Conservation (phyloP, 2,329 filamentous ascomycete species). For the Fusarium graminum region DNA sequence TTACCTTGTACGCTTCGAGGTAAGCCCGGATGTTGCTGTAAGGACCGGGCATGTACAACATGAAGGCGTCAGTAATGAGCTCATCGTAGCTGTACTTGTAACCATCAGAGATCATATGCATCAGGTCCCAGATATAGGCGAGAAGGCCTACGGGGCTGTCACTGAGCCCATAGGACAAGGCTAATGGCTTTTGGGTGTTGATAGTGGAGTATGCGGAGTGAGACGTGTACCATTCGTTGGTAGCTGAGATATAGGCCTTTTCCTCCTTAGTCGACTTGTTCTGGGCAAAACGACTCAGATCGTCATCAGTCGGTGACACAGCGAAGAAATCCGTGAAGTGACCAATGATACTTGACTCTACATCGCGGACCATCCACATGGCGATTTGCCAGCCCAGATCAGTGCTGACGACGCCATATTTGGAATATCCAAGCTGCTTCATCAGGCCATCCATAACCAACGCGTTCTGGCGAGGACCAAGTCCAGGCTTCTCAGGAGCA, state of each 20-base stretch:
- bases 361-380: not conserved
- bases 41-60: constrained; percentile 35
- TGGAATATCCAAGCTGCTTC: constrained; percentile 55
- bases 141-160: constrained; percentile 29
- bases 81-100: constrained; percentile 24
- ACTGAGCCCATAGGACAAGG: constrained; percentile 4
- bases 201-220: constrained; percentile 11
- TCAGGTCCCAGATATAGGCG: constrained; percentile 27
- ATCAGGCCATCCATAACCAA: constrained; percentile 56
- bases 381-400: constrained; percentile 45
- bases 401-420: constrained; percentile 49
- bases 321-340: constrained; percentile 16
- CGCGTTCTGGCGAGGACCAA: constrained; percentile 50
- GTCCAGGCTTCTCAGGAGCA: constrained; percentile 42
- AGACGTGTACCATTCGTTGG: constrained; percentile 12
- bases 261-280: constrained; percentile 14
- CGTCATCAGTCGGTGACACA: constrained; percentile 4
- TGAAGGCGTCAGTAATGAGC: constrained; percentile 26
- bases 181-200: constrained; percentile 9
- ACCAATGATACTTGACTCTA: not conserved
- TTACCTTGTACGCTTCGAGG: constrained; percentile 5
- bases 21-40: constrained; percentile 20
- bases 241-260: constrained; percentile 1
- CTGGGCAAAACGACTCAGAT: constrained; percentile 2
- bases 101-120: constrained; percentile 15